A percentile compares a stretch with the other conserved stretches of the same genome.
phyloP scores from a whole-genome alignment of 805 yeast genomes.

The Zygosaccharomyces bisporus region DNA sequence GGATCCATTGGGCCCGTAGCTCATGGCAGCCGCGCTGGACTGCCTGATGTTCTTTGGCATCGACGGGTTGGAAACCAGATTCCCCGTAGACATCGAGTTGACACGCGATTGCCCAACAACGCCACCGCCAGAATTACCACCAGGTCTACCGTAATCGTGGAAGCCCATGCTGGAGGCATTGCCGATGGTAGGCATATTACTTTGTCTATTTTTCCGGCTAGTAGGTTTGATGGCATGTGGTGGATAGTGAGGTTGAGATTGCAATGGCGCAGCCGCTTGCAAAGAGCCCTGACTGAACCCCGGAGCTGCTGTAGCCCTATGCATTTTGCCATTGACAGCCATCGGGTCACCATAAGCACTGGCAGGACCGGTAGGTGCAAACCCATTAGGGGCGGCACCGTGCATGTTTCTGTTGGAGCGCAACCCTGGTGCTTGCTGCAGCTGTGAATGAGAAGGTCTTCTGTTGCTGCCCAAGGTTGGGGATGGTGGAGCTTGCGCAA shows the following conservation, averaged over 20 bases:
- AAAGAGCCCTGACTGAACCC: background rate
- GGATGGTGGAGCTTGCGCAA: conserved; percentile 4
- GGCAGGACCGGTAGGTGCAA: conserved; percentile 2
- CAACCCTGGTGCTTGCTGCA: conserved; percentile 19
- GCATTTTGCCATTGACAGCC: conserved; percentile 4
- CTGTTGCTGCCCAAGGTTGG: conserved; percentile 16
- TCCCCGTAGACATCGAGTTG: conserved; percentile 28
- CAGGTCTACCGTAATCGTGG: conserved; percentile 19
- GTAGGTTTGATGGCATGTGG: conserved; percentile 33
- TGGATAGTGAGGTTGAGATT: conserved; percentile 15
- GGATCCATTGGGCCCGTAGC: conserved; percentile 7
- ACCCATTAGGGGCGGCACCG: conserved; percentile 23
- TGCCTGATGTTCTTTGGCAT: conserved; percentile 20
- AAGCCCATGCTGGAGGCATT: conserved; percentile 30
- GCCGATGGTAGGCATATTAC: conserved; percentile 34
- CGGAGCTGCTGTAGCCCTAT: conserved; percentile 7
- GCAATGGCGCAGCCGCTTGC: conserved; percentile 9
- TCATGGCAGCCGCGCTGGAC: conserved; percentile 10
- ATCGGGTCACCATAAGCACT: conserved; percentile 5
- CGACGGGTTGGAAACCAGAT: conserved; percentile 10
- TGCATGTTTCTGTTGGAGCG: conserved; percentile 30
- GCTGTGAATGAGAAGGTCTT: conserved; percentile 22
- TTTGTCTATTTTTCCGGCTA: conserved; percentile 37
- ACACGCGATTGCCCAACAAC: conserved; percentile 23
- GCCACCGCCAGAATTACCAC: conserved; percentile 9